Conservation (phyloP, 441 rosid species). For the Aquilaria agallochum region DNA sequence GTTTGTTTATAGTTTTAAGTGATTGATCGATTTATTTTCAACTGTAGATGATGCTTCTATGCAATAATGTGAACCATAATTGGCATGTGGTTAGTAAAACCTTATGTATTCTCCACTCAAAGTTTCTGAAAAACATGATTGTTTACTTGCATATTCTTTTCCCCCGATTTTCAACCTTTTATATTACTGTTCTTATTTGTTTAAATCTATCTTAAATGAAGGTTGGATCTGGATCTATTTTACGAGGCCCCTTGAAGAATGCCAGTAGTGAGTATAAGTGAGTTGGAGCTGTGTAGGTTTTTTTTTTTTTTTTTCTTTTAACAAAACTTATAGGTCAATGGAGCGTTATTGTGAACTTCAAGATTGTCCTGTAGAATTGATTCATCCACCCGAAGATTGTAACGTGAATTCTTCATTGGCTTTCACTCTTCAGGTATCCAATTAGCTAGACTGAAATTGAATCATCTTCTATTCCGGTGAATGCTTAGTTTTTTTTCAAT, state of each 20-base stretch:
- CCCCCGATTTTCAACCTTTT: no score
- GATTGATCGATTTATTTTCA: no score
- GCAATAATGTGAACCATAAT: no score
- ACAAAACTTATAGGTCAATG: conserved; percentile 50
- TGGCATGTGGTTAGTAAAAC: no score
- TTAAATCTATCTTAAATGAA: conserved; percentile 22
- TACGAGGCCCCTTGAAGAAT: conserved; percentile 82
- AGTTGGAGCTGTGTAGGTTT: conserved; percentile 36
- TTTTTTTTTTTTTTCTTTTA: conserved; percentile 25
- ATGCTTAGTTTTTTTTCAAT: conserved; percentile 5
- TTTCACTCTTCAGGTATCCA: conserved; percentile 82
- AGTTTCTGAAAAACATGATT: no score
- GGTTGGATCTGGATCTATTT: conserved; percentile 81
- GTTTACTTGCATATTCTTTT: no score
- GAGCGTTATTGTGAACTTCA: conserved; percentile 68
- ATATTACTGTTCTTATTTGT: no score
- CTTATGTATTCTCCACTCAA: no score
- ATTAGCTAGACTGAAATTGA: conserved; percentile 27
- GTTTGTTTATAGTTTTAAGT: no score
- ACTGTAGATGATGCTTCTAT: no score
- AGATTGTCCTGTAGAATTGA: conserved; percentile 81
- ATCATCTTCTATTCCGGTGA: conserved; percentile 24
- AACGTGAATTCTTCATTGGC: conserved; percentile 82
- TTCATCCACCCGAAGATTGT: conserved; percentile 95
- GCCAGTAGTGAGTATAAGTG: conserved; percentile 70